Conservation (phyloP, 257 asterid species). For the Thymus mandschuricus region DNA sequence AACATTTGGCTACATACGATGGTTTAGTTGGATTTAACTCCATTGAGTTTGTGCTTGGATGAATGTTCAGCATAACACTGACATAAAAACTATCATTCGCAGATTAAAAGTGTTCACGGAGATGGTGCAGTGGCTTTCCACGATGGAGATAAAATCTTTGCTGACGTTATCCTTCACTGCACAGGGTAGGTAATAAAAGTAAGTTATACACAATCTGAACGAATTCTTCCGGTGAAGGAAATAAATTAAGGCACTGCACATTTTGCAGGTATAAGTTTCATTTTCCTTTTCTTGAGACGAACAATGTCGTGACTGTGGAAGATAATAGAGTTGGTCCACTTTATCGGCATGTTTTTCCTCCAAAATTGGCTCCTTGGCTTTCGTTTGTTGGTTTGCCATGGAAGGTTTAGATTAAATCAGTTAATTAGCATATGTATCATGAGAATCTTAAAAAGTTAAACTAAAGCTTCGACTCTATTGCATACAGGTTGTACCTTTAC, state of each 20-base stretch:
- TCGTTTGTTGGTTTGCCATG: slow-evolving; percentile 95
- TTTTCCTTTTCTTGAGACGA: slow-evolving; percentile 87
- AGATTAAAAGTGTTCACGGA: slow-evolving; percentile 56
- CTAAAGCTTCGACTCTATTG: neutral
- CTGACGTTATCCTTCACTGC: slow-evolving; percentile 84
- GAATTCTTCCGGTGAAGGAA: slow-evolving; percentile 21
- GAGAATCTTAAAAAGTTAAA: neutral
- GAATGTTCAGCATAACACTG: slow-evolving; percentile 21
- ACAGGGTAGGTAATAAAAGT: slow-evolving; percentile 67
- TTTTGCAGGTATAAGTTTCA: slow-evolving; percentile 71
- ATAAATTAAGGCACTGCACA: slow-evolving; percentile 9
- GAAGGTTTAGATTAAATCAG: slow-evolving; percentile 57
- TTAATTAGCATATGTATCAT: neutral
- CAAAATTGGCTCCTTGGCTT: slow-evolving; percentile 75
- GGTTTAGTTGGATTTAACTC: slow-evolving; percentile 49
- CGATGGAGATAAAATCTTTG: slow-evolving; percentile 56
- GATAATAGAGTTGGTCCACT: slow-evolving; percentile 93
- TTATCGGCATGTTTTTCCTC: slow-evolving; percentile 86
- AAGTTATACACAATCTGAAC: neutral
- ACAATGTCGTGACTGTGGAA: slow-evolving; percentile 68
- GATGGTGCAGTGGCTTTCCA: slow-evolving; percentile 73
- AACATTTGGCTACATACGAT: slow-evolving; percentile 75
- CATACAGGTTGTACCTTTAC: slow-evolving; percentile 83
- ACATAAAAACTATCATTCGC: slow-evolving; percentile 33
- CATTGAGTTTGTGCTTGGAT: neutral